These are phyloP conservation scores for Thalassia testudinum DNA, from an alignment of 116 monocot species.

Conservation along the genomic window DNA sequence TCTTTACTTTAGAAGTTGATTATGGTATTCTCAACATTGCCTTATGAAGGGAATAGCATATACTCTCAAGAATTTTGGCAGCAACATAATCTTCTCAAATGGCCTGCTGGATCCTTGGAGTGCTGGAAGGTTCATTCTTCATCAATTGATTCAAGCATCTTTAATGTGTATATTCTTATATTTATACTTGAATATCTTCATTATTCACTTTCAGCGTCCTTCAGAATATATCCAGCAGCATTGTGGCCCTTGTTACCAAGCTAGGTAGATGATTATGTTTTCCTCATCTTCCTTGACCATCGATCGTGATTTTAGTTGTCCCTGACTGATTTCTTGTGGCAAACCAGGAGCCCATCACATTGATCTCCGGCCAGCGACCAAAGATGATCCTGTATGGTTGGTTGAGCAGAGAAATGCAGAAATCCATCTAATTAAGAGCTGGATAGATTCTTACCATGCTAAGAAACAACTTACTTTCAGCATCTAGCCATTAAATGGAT, in stretches of 20 bases:
- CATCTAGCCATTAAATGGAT: no score
- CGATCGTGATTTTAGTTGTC: no score
- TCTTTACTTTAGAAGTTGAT: no score
- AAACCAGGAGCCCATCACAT: slow-evolving; percentile 91
- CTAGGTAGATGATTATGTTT: slow-evolving; percentile 43
- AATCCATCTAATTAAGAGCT: slow-evolving; percentile 44
- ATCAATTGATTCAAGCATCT: background rate
- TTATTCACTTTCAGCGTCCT: slow-evolving; percentile 37
- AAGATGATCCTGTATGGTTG: slow-evolving; percentile 73
- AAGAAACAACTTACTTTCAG: no score
- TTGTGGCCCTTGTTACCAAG: slow-evolving; percentile 70
- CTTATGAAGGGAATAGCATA: slow-evolving; percentile 34
- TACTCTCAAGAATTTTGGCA: slow-evolving; percentile 61
- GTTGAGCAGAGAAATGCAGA: slow-evolving; percentile 42
- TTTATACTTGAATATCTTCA: no score
- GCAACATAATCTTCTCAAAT: slow-evolving; percentile 91
- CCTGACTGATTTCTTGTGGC: no score
- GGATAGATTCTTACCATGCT: slow-evolving; percentile 62
- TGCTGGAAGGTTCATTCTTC: slow-evolving; percentile 46
- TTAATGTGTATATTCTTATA: no score
- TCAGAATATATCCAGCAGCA: slow-evolving; percentile 65
- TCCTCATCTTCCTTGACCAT: no score
- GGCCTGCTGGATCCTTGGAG: slow-evolving; percentile 97
- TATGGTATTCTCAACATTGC: no score
- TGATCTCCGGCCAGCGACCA: slow-evolving; percentile 51